Percentiles rank a stretch among this genome's conserved stretches.
Conservation (phyloP, 306 rosid genomes). For the Cercis canadensis region DNA sequence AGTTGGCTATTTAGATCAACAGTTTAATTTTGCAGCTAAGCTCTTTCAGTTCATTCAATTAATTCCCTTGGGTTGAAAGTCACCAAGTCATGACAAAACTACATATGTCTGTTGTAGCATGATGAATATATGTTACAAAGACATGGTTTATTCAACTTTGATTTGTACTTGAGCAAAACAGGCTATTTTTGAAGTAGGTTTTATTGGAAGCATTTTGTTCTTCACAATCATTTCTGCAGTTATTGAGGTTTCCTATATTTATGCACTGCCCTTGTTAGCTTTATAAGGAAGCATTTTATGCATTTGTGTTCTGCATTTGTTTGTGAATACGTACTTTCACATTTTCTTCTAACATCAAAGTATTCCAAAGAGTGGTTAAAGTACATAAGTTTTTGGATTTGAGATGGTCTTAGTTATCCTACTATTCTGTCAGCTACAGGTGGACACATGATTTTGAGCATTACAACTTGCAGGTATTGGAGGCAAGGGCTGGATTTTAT, state of each 20-base stretch:
- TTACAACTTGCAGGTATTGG: constrained; percentile 75
- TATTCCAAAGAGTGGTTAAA: neutral
- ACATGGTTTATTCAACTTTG: constrained; percentile 1
- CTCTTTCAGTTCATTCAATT: neutral
- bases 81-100: neutral
- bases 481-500: constrained; percentile 91
- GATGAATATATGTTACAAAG: constrained; percentile 6
- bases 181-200: neutral
- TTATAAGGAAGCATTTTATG: neutral
- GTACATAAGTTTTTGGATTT: neutral
- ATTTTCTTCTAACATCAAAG: neutral
- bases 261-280: constrained; percentile 12
- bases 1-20: neutral
- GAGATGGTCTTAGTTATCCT: constrained; percentile 15
- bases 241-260: neutral
- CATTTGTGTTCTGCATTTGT: constrained; percentile 21
- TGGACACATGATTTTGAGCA: constrained; percentile 13
- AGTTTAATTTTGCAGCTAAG: neutral
- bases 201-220: neutral
- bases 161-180: constrained; percentile 4
- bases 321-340: constrained; percentile 1
- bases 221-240: constrained; percentile 9
- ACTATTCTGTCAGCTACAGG: constrained; percentile 29
- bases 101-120: neutral
- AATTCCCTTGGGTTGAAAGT: neutral